Evolutionary conservation across 371 early-diverging fungal species (phyloP).

Genomic region (Rhizopus delemar): DNA sequence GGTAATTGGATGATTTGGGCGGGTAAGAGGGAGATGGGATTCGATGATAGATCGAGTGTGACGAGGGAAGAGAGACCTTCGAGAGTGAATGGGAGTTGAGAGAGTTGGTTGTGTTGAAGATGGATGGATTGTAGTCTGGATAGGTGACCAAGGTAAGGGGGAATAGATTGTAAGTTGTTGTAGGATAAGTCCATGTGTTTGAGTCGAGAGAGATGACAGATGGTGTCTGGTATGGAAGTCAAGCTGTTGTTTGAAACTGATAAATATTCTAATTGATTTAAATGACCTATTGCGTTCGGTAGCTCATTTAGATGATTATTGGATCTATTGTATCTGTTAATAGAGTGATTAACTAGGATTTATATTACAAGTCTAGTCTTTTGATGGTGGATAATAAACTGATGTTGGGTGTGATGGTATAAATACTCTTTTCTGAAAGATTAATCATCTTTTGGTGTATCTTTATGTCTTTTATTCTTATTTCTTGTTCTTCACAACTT

Average conservation of each 20-base stretch:
- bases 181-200: constrained; percentile 54
- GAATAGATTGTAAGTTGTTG: constrained; percentile 53
- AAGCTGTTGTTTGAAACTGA: constrained; percentile 63
- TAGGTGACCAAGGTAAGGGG: constrained; percentile 40
- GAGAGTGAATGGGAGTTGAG: constrained; percentile 62
- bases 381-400: constrained; percentile 26
- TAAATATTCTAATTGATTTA: constrained; percentile 59
- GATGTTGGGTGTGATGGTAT: constrained; percentile 21
- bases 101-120: constrained; percentile 24
- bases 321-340: constrained; percentile 24
- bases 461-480: background rate
- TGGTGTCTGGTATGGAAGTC: constrained; percentile 61
- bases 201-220: constrained; percentile 61
- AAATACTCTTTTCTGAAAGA: constrained; percentile 14
- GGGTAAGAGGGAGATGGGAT: constrained; percentile 47
- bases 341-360: background rate
- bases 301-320: constrained; percentile 61
- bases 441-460: constrained; percentile 7
- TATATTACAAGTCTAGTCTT: constrained; percentile 30
- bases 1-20: constrained; percentile 50
- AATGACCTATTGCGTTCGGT: constrained; percentile 67
- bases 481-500: background rate
- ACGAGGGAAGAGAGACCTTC: constrained; percentile 62
- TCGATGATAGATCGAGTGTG: constrained; percentile 63
- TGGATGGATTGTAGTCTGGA: constrained; percentile 25